phyloP scores from a whole-genome alignment of 192 early-diverging fungal genomes.

The Pilobolus umbonatus region DNA sequence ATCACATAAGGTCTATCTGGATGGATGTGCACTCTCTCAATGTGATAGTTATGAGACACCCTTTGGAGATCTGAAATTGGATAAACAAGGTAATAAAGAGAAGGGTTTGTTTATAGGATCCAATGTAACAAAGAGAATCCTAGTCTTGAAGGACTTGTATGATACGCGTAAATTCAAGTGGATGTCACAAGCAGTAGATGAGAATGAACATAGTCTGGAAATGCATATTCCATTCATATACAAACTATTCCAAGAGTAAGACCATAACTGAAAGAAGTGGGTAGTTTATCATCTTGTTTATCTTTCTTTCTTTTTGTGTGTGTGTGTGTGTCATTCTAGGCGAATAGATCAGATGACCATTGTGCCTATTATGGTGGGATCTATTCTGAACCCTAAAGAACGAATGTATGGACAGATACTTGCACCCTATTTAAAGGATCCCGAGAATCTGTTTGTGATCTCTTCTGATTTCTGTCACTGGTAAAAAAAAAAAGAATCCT shows the following conservation, averaged over 20 bases:
- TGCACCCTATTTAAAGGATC: constrained; percentile 64
- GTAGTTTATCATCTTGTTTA: background rate
- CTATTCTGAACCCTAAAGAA: constrained; percentile 56
- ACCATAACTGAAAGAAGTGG: background rate
- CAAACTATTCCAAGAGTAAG: constrained; percentile 71
- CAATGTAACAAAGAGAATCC: background rate
- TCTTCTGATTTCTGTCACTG: constrained; percentile 99
- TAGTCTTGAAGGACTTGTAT: constrained; percentile 61
- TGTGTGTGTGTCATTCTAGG: constrained; percentile 13
- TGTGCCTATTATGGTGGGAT: constrained; percentile 89
- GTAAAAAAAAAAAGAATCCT: constrained; percentile 29
- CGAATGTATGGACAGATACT: constrained; percentile 65
- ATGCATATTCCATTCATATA: constrained; percentile 93
- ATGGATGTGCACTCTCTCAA: constrained; percentile 71
- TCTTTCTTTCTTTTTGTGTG: background rate
- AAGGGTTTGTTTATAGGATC: constrained; percentile 7
- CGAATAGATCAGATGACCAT: constrained; percentile 57
- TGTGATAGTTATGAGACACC: constrained; percentile 81
- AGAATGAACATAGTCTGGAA: constrained; percentile 96
- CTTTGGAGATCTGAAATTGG: constrained; percentile 74
- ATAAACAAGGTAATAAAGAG: constrained; percentile 59
- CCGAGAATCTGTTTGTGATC: constrained; percentile 81
- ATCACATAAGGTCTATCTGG: constrained; percentile 83
- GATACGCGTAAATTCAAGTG: constrained; percentile 58
- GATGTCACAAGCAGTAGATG: constrained; percentile 70